Base-by-base conservation (phyloP, 805 yeast genomes). In the Ogataea populi-albae region DNA sequence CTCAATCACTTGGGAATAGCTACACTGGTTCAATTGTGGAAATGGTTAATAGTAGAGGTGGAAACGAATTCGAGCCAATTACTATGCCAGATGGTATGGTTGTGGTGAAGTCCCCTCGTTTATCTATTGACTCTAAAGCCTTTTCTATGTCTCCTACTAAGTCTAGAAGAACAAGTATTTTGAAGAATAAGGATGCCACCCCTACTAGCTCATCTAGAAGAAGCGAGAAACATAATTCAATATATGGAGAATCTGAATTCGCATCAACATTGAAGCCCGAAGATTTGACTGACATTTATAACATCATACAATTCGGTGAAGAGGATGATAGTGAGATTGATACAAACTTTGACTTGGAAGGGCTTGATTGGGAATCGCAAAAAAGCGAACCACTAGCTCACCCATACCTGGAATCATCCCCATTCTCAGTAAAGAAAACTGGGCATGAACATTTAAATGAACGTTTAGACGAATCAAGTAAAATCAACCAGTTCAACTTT, bases 71-170 rank as follows among this genome's bases (percentile, higher is more conserved):
- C 16, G 47, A 45, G 20, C 52, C 55, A 14, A 24, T 50, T 8
- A 29, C 54, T 3, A 49, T 49, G 5, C 30, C 54, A 1, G 66
- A 61, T 46, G 81, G 80, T 5, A 73, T 73, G 75, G 54, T 62
- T 31, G 62, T 75, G n/a, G 64, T 68, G 22, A 50, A 51, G 30
- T 56, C 61, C 0, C 57, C 60, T 3, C 31, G 45, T 20, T 32
- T 49, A 24, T 47, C 49, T 19, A 36, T 22, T 15, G 12, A 31
- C 7, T 40, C 47, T 7, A 27, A 17, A 22, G 12, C 28, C 7
- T 17, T 20, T 6, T 23, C 28, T 23, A 28, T 45, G 5, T 33
- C 45, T 4, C 27, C 34, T 5, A 40, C 28, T 4, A 42, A 30
- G 16, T 26, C 19, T n/a, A 35, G 10, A 21, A 30, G 27, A 12